Conservation (phyloP, 2,329 filamentous ascomycete species). For the Phialocephala subalpina region DNA sequence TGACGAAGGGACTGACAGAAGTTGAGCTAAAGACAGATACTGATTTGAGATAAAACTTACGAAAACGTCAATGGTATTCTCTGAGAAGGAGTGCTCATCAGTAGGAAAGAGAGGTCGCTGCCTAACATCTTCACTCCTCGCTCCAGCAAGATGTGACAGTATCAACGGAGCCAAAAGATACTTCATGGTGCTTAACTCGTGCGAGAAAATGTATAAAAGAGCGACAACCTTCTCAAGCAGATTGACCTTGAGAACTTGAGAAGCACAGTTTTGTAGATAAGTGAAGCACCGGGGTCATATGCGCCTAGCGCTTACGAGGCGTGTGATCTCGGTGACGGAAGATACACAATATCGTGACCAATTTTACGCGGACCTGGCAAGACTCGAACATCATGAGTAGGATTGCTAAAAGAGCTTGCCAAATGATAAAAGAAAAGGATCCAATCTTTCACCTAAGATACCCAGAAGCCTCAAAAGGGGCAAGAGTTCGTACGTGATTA, state of each 20-base stretch:
- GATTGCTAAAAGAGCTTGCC: too few relatives aligned
- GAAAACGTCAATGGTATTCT: not conserved
- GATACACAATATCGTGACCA: not conserved
- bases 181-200: not conserved
- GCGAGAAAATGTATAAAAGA: not conserved
- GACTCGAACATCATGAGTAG: too few relatives aligned
- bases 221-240: not conserved
- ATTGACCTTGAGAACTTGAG: not conserved
- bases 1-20: conserved; percentile 7
- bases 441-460: too few relatives aligned
- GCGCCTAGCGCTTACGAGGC: not conserved
- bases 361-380: too few relatives aligned
- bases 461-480: too few relatives aligned
- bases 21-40: not conserved
- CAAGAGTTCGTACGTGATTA: too few relatives aligned
- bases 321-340: not conserved
- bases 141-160: not conserved
- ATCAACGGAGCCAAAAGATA: not conserved
- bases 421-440: too few relatives aligned
- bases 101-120: not conserved
- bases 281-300: not conserved
- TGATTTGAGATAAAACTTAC: not conserved
- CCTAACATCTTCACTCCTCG: not conserved
- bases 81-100: not conserved
- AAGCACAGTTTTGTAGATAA: not conserved